A percentile compares a stretch with the other conserved stretches of the same genome.
Conservation (phyloP, 2,329 filamentous ascomycete genomes). For the Botrytis cinerea region DNA sequence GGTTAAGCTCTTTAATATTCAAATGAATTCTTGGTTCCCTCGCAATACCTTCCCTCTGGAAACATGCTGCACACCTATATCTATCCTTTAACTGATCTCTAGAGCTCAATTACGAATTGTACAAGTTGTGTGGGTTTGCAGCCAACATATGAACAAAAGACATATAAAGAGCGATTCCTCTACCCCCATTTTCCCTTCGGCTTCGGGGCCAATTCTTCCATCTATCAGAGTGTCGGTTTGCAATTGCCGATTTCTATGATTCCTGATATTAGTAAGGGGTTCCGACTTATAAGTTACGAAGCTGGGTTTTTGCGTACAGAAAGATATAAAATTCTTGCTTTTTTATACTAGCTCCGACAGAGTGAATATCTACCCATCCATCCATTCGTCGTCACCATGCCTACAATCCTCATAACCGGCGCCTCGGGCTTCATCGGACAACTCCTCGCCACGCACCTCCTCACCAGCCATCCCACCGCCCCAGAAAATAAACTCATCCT, state of each 20-base stretch:
- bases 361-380: background rate
- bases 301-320: background rate
- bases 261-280: background rate
- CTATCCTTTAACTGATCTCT: background rate
- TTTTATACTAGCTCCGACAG: background rate
- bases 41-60: background rate
- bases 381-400: slow-evolving; percentile 22
- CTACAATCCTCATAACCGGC: slow-evolving; percentile 61
- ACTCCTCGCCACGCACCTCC: slow-evolving; percentile 56
- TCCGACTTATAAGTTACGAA: background rate
- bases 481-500: slow-evolving; percentile 51
- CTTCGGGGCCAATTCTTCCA: background rate
- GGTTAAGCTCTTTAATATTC: background rate
- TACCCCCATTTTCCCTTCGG: background rate
- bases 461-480: slow-evolving; percentile 47
- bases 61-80: background rate
- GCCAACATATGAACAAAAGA: background rate
- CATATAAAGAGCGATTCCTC: background rate
- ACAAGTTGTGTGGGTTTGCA: background rate
- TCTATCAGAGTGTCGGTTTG: background rate
- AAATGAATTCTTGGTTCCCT: background rate
- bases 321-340: background rate
- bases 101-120: background rate
- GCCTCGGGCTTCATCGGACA: slow-evolving; percentile 67
- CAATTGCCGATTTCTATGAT: background rate